Evolutionary conservation across 139 green algal species (phyloP).

Genomic region (Coelastrella sp.): DNA sequence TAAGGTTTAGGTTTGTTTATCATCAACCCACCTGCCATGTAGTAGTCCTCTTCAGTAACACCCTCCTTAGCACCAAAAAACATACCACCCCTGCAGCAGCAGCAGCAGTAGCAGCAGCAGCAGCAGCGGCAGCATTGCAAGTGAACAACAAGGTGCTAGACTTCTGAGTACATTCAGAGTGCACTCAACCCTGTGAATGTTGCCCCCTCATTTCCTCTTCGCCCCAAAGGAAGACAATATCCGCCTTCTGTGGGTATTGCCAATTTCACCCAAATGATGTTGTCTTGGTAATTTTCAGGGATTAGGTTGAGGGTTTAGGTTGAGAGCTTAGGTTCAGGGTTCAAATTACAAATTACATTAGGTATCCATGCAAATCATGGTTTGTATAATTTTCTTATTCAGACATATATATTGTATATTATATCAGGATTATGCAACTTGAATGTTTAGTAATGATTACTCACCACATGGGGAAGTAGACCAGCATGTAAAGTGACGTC

Average conservation of each 20-base stretch:
- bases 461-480: conserved; percentile 95
- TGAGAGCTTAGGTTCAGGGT: too few relatives aligned
- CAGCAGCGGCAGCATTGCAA: neutral
- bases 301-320: too few relatives aligned
- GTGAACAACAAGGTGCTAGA: neutral
- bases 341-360: too few relatives aligned
- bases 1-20: neutral
- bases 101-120: conserved; percentile 16
- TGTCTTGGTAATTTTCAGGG: too few relatives aligned
- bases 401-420: neutral
- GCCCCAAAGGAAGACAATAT: too few relatives aligned
- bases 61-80: conserved; percentile 70
- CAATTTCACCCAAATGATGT: too few relatives aligned
- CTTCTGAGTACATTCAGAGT: neutral
- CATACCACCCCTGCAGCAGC: conserved; percentile 77
- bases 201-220: too few relatives aligned
- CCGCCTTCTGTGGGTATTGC: too few relatives aligned
- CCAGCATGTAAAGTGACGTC: conserved; percentile 68
- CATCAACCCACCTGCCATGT: conserved; percentile 62
- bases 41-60: conserved; percentile 92
- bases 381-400: neutral
- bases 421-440: neutral
- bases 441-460: neutral
- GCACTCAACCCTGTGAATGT: neutral
- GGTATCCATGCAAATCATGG: too few relatives aligned